A percentile compares a stretch with the other conserved stretches of the same genome.
Evolutionary conservation across 495 filamentous ascomycete species (phyloP).

Genomic region (Aspergillus asperescens): DNA sequence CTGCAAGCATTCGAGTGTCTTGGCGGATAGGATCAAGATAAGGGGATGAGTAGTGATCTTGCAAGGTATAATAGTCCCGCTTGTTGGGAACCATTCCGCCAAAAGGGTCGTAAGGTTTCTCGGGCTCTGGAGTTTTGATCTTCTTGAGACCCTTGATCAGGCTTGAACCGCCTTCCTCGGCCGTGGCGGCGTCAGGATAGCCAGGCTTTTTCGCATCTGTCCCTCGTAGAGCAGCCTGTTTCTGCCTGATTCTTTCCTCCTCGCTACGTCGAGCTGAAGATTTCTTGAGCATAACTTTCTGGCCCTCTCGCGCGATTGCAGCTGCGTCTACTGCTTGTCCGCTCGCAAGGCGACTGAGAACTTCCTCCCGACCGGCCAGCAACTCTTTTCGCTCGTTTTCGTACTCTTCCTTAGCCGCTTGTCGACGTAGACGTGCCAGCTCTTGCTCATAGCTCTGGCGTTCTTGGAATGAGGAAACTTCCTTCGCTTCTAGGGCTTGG

Average conservation of each 20-base stretch:
- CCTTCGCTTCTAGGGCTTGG: conserved; percentile 46
- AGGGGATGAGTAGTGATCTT: conserved; percentile 56
- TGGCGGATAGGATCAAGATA: conserved; percentile 60
- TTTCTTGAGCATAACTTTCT: conserved; percentile 67
- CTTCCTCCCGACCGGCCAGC: conserved; percentile 55
- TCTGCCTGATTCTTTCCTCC: conserved; percentile 45
- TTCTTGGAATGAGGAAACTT: conserved; percentile 50
- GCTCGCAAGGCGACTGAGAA: conserved; percentile 47
- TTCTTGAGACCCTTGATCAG: conserved; percentile 74
- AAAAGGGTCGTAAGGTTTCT: conserved; percentile 85
- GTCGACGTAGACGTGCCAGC: conserved; percentile 48
- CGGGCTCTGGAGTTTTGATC: conserved; percentile 51
- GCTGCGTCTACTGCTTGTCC: conserved; percentile 46
- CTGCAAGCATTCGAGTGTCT: conserved; percentile 58
- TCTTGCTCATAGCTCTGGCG: conserved; percentile 69
- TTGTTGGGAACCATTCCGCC: conserved; percentile 60
- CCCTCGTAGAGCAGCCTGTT: conserved; percentile 38
- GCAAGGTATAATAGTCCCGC: conserved; percentile 65
- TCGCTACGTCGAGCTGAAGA: conserved; percentile 48
- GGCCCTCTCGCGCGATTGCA: conserved; percentile 47
- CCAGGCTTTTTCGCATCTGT: conserved; percentile 31
- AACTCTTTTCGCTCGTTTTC: conserved; percentile 61
- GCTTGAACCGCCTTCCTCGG: conserved; percentile 32
- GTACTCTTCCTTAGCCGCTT: conserved; percentile 52
- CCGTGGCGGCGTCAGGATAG: conserved; percentile 17